Base-by-base conservation (phyloP, 768 basidiomycete species). In the Termitomyces sp. region DNA sequence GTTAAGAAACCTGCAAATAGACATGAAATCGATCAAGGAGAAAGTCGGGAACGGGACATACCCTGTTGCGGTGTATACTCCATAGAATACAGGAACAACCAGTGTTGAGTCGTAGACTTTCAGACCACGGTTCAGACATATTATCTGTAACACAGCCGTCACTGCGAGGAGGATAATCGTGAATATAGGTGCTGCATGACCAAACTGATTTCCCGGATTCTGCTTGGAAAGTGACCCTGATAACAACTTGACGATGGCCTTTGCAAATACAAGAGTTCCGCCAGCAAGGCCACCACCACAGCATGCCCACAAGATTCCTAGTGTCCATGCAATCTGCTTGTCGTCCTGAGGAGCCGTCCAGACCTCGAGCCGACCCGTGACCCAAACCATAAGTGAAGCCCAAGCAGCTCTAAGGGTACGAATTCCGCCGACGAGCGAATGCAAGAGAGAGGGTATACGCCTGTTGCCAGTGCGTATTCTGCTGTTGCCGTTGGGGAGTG, bases 61-160 rank as follows among this genome's bases (percentile, higher is more conserved):
- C 82, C 91, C 90, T 22, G 82, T 78, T 2, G 88, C 88, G 0
- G 92, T 94, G 65, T 94, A 95, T 10, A 93, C 85, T 10, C 93
- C 93, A 66, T 96, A 98, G 67, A 98, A 97, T 14, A 95, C 87
- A 0, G 96, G 95, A 0, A 97, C 94, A 17, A 97, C 93, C 0
- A 97, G 70, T 0, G 90, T 92, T 17, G 89, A 91, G 64, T 93
- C 94, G 62, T 95, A 95, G 9, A 90, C 86, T 64, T 84, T 84
- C n/a, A 96, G 76, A 6, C 89, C 94, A 41, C 88, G 85, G 65
- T 98, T 95, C 41, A 98, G 76, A 67, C 93, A 95, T 42, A 93
- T 83, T 54, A 98, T 96, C 67, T 98, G 95, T 46, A 87, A 70
- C 32, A 98, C 83, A 3, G 93, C 94, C 0, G 93, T 93, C 44